A percentile compares a stretch with the other conserved stretches of the same genome.
These are phyloP conservation scores for Coemansia sp. DNA, from an alignment of 192 early-diverging fungal genomes.

Conservation along the genomic window DNA sequence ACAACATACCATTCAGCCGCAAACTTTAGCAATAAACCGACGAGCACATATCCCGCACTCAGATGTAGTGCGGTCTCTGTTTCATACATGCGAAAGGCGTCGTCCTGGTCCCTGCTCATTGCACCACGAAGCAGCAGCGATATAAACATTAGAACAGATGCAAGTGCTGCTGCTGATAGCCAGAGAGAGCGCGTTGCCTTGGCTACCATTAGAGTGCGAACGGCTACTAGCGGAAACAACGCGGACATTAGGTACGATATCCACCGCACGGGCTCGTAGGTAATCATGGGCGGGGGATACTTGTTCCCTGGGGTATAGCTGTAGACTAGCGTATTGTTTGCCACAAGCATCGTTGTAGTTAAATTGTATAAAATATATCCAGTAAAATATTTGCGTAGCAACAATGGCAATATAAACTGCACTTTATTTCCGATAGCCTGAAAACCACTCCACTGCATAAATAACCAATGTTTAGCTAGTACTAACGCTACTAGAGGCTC, in stretches of 20 bases:
- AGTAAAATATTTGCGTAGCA: too few species aligned
- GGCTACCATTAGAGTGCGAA: constrained; percentile 25
- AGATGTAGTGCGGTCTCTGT: constrained; percentile 36
- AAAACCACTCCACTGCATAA: too few species aligned
- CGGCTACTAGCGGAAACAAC: constrained; percentile 28
- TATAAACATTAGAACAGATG: constrained; percentile 34
- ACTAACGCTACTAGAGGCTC: too few species aligned
- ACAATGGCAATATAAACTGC: too few species aligned
- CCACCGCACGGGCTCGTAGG: constrained; percentile 47
- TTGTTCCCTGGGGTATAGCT: constrained; percentile 42
- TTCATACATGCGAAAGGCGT: constrained; percentile 48
- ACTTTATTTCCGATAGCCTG: too few species aligned
- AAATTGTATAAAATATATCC: neutral
- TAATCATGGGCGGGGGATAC: constrained; percentile 46
- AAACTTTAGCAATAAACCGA: constrained; percentile 29
- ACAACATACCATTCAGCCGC: constrained; percentile 29
- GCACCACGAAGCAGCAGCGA: constrained; percentile 44
- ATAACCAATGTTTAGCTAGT: too few species aligned
- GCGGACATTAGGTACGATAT: constrained; percentile 38
- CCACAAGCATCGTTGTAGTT: neutral
- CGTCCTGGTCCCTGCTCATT: constrained; percentile 22
- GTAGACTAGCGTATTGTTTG: constrained; percentile 40
- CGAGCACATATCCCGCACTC: constrained; percentile 26
- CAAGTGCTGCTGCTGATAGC: constrained; percentile 23
- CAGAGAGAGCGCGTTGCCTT: constrained; percentile 22